Conservation (phyloP, 805 yeast genomes). For the Sugiyamaella marilandica region DNA sequence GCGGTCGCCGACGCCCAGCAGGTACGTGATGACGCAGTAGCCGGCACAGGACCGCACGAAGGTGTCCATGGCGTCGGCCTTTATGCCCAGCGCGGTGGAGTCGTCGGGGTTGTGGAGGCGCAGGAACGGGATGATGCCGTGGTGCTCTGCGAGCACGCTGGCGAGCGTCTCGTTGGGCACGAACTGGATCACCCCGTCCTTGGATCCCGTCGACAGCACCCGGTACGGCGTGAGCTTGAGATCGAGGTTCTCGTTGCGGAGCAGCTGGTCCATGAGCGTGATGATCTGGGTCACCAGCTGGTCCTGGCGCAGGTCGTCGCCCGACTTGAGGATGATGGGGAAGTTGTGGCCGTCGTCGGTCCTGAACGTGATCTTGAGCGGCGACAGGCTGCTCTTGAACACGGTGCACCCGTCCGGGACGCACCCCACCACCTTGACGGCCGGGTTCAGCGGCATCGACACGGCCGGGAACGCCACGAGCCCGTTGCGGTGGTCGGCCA, state of each 20-base stretch:
- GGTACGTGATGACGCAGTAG: conserved; percentile 90
- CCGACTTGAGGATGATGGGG: conserved; percentile 88
- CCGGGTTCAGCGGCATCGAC: conserved; percentile 79
- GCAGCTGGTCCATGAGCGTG: conserved; percentile 79
- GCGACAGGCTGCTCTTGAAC: conserved; percentile 87
- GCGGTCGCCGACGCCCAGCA: conserved; percentile 95
- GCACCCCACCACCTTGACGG: conserved; percentile 65
- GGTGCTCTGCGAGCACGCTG: conserved; percentile 63
- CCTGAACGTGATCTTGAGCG: conserved; percentile 74
- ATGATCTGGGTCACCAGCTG: conserved; percentile 95
- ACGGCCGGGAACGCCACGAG: conserved; percentile 47
- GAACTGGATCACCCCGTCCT: conserved; percentile 90
- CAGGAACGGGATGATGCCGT: conserved; percentile 65
- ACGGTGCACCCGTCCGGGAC: conserved; percentile 77
- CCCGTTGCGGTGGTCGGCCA: conserved; percentile 45
- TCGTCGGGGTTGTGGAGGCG: conserved; percentile 59
- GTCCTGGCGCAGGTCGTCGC: conserved; percentile 94
- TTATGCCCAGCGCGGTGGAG: conserved; percentile 36
- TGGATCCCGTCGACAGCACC: conserved; percentile 83
- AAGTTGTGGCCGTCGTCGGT: conserved; percentile 51
- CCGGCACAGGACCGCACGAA: conserved; percentile 96
- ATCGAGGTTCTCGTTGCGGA: conserved; percentile 87
- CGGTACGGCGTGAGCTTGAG: conserved; percentile 81
- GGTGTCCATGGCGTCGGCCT: conserved; percentile 77
- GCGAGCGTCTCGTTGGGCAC: conserved; percentile 91